These are phyloP conservation scores for Gracilaria caudata DNA, from an alignment of 23 red algal species.

Conservation along the genomic window DNA sequence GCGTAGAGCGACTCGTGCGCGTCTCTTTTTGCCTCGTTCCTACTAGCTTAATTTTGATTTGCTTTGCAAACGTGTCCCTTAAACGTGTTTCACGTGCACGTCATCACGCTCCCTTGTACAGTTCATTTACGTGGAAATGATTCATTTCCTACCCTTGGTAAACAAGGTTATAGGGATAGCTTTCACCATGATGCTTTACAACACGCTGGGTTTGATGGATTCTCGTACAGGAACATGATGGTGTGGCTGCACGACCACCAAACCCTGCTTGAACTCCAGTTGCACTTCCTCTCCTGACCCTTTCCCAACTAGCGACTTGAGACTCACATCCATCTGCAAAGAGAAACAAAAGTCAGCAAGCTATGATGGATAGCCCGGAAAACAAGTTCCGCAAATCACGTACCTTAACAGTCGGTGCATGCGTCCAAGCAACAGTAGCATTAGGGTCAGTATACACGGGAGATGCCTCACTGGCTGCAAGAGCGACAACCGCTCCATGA, in stretches of 20 bases:
- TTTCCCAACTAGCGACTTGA: conserved; percentile 5
- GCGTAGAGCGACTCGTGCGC: neutral
- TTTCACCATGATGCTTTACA: neutral
- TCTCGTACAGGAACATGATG: neutral
- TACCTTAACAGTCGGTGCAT: conserved; percentile 9
- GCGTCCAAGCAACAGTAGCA: conserved; percentile 40
- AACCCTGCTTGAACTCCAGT: conserved; percentile 13
- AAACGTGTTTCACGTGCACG: too few species aligned
- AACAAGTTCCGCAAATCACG: neutral
- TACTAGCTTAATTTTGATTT: neutral
- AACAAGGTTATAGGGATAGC: too few species aligned
- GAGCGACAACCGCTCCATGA: conserved; percentile 6
- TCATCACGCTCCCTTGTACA: too few species aligned
- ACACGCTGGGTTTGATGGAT: neutral
- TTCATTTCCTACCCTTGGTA: too few species aligned
- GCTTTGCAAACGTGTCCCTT: too few species aligned
- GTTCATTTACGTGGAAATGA: too few species aligned
- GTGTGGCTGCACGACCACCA: conserved; percentile 12
- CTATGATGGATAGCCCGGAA: neutral
- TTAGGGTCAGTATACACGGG: conserved; percentile 37
- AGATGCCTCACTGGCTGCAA: neutral
- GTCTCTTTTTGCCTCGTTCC: too few species aligned
- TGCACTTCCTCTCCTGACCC: conserved; percentile 25
- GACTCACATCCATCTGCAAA: neutral
- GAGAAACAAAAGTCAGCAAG: neutral